Evolutionary conservation across 2,329 filamentous ascomycete genomes (phyloP).

Genomic region (Blastomyces gilchristii): DNA sequence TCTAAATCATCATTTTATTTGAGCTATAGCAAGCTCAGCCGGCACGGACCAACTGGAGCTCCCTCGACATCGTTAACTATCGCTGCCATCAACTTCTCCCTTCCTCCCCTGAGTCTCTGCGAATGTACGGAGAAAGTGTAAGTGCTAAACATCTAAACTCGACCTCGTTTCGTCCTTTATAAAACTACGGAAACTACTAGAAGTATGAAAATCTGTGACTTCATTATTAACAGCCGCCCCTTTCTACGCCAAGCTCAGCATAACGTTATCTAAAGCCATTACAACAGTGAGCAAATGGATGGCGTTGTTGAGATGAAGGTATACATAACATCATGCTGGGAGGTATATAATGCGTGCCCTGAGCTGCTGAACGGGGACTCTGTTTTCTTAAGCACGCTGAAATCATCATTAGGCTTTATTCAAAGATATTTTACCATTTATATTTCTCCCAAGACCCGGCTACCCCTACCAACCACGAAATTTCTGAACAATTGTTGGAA

Average conservation of each 20-base stretch:
- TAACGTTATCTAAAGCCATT: background rate
- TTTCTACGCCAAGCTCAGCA: background rate
- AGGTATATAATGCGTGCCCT: background rate
- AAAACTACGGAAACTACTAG: background rate
- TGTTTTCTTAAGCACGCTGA: no score
- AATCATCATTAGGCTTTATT: background rate
- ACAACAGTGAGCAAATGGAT: background rate
- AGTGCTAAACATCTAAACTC: no score
- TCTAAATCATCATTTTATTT: background rate
- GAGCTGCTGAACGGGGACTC: background rate
- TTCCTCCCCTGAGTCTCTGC: no score
- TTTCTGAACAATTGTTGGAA: background rate
- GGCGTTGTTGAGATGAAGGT: background rate
- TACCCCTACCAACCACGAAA: background rate
- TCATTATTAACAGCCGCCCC: background rate
- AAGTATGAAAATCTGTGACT: background rate
- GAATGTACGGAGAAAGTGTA: no score
- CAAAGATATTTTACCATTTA: background rate
- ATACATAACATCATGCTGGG: background rate
- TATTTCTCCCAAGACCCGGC: background rate
- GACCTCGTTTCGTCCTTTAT: background rate
- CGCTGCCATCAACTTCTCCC: no score
- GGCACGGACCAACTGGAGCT: no score
- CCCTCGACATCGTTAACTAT: no score
- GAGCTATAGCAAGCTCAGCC: background rate